Conservation (phyloP, 2,329 filamentous ascomycete genomes). For the Cercospora berteroae region DNA sequence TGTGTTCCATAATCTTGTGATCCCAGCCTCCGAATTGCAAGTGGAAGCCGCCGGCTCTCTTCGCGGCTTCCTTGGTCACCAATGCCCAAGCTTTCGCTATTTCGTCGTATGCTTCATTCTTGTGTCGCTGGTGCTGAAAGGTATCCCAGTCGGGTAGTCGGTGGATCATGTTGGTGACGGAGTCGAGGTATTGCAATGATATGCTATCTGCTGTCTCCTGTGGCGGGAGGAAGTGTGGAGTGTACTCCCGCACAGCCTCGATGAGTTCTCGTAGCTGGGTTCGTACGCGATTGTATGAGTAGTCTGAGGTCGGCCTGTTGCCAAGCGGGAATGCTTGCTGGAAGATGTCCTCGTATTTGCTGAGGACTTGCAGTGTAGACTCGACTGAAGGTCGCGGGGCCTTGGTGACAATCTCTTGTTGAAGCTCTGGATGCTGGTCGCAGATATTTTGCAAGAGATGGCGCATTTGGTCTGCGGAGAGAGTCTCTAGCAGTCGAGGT, state of each 20-base stretch:
- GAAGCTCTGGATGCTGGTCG: conserved; percentile 81
- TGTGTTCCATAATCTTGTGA: conserved; percentile 79
- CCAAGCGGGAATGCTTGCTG: conserved; percentile 80
- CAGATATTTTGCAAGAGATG: conserved; percentile 87
- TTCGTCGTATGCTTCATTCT: conserved; percentile 94
- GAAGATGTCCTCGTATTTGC: conserved; percentile 76
- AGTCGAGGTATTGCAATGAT: conserved; percentile 84
- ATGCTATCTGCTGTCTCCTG: conserved; percentile 79
- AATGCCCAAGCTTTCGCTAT: conserved; percentile 90
- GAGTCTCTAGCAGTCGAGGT: conserved; percentile 84
- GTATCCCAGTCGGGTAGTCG: conserved; percentile 87
- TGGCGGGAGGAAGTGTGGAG: conserved; percentile 90
- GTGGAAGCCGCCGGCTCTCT: conserved; percentile 85
- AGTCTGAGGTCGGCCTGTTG: conserved; percentile 81
- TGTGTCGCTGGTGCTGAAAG: conserved; percentile 84
- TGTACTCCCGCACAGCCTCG: conserved; percentile 90
- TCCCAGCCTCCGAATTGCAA: conserved; percentile 92
- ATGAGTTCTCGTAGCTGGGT: conserved; percentile 76
- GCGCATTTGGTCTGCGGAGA: conserved; percentile 80
- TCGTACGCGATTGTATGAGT: conserved; percentile 89
- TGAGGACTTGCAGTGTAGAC: conserved; percentile 75
- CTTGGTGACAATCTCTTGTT: conserved; percentile 75
- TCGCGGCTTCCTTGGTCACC: conserved; percentile 86
- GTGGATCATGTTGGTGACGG: conserved; percentile 86
- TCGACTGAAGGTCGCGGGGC: conserved; percentile 84